Evolutionary conservation across 495 filamentous ascomycete species (phyloP), one percentile per base, ranked within the genome.

Genomic region (Tuber indicum): DNA sequence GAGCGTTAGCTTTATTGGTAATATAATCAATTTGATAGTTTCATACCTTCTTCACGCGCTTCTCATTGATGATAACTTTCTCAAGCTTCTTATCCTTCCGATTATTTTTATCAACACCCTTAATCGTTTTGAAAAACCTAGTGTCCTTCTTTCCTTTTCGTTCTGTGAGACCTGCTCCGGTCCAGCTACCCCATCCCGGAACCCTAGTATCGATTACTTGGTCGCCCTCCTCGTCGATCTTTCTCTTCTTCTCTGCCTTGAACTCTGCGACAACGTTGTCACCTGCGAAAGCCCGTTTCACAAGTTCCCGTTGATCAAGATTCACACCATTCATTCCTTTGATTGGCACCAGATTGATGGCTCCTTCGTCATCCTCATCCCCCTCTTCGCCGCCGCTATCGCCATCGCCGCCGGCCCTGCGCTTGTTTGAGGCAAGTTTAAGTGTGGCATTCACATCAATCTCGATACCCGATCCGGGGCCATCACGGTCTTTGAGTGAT

Each of bases 161-260:
- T 88, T 88, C 89, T 83, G 86, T 86, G 58, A 98, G 85, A 9
- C 95, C 96, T 44, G 91, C 90, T 72, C 96, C 96, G 16, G 90
- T 87, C 96, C 96, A 94, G 85, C 85, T 89, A 77, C 96, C 96
- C 96, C 96, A 99, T 73, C 96, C 96, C 2, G 93, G 93, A 3
- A 99, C 87, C 1, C 93, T 93, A 74, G 92, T 91, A 84, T 96
- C 93, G 36, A 94, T 85, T 44, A 93, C 87, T 84, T 97, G 90
- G 76, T 97, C 93, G 79, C 91, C 95, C 83, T 98, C 94, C 7
- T 93, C 92, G 52, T 89, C 88, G 49, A 90, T 87, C 14, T 88
- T 87, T 75, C 91, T 90, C 32, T 87, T 86, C 84, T 99, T 98
- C 79, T 98, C 96, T 43, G 88, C 86, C 76, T 89, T 88, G 83